Evolutionary conservation across 305 asterid genomes (phyloP).

Genomic region (Fraxinus latifolia): DNA sequence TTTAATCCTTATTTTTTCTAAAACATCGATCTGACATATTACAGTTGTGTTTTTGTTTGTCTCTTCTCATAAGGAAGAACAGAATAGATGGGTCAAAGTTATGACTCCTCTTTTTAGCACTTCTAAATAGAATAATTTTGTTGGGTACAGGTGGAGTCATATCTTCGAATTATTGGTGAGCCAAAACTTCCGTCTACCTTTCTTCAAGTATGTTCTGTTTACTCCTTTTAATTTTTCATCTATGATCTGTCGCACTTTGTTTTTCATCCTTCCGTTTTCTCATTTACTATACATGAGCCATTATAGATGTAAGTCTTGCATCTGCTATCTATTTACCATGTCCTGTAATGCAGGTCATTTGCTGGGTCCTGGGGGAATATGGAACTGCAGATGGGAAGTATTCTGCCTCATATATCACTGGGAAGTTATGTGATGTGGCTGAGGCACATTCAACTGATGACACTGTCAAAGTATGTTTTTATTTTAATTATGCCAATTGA

Average conservation of each 20-base stretch:
- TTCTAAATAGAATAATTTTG: conserved; percentile 29
- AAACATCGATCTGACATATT: background rate
- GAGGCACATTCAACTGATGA: conserved; percentile 94
- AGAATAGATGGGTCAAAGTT: conserved; percentile 1
- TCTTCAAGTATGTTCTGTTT: conserved; percentile 64
- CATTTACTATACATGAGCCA: background rate
- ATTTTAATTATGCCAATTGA: conserved; percentile 2
- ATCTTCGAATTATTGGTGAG: conserved; percentile 79
- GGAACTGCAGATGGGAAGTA: conserved; percentile 92
- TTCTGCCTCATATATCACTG: conserved; percentile 86
- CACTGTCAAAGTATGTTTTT: conserved; percentile 64
- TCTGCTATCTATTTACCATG: background rate
- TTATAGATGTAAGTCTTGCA: conserved; percentile 8
- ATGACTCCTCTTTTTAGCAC: conserved; percentile 25
- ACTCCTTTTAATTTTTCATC: conserved; percentile 8
- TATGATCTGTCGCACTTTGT: background rate
- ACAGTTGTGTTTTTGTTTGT: background rate
- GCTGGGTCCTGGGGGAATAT: conserved; percentile 99
- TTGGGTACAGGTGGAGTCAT: conserved; percentile 87
- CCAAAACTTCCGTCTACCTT: conserved; percentile 96
- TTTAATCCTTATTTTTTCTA: background rate
- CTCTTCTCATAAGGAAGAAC: background rate
- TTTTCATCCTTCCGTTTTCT: background rate
- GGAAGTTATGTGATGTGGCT: conserved; percentile 86
- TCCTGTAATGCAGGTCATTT: conserved; percentile 61